Percentiles rank a stretch among this genome's conserved stretches.
Conservation (phyloP, 2,329 filamentous ascomycete species). For the Colletotrichum agaves region DNA sequence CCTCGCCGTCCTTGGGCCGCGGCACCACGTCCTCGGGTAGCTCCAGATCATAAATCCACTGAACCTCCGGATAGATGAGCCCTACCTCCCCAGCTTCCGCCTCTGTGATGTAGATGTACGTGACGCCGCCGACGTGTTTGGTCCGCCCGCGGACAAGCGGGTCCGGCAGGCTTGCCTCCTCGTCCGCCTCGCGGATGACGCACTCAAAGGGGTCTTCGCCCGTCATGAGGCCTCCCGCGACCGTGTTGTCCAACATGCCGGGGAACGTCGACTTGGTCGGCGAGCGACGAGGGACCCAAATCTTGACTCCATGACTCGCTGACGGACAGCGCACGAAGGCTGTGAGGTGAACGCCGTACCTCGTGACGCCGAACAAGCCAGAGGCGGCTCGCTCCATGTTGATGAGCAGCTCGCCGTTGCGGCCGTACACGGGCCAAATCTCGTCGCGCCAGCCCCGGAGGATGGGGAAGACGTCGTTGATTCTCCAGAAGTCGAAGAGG, state of each 20-base stretch:
- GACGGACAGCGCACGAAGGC: slow-evolving; percentile 67
- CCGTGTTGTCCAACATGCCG: slow-evolving; percentile 94
- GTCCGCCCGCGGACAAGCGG: slow-evolving; percentile 71
- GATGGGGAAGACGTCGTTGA: slow-evolving; percentile 77
- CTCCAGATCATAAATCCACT: slow-evolving; percentile 92
- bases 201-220: slow-evolving; percentile 85
- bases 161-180: slow-evolving; percentile 86
- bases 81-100: slow-evolving; percentile 82
- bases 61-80: slow-evolving; percentile 87
- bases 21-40: slow-evolving; percentile 75
- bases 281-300: slow-evolving; percentile 87
- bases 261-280: slow-evolving; percentile 86
- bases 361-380: slow-evolving; percentile 78
- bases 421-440: slow-evolving; percentile 80
- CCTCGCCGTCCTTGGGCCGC: slow-evolving; percentile 87
- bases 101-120: slow-evolving; percentile 86
- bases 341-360: slow-evolving; percentile 85
- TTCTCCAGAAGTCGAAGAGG: slow-evolving; percentile 75
- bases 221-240: slow-evolving; percentile 83
- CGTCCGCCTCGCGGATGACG: slow-evolving; percentile 84
- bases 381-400: slow-evolving; percentile 81
- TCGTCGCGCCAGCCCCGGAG: slow-evolving; percentile 85
- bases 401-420: slow-evolving; percentile 71
- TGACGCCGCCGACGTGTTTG: slow-evolving; percentile 74
- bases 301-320: slow-evolving; percentile 67